These are phyloP conservation scores for Thraustochytrium sp. DNA, from an alignment of 352 stramenopile genomes.

Conservation along the genomic window DNA sequence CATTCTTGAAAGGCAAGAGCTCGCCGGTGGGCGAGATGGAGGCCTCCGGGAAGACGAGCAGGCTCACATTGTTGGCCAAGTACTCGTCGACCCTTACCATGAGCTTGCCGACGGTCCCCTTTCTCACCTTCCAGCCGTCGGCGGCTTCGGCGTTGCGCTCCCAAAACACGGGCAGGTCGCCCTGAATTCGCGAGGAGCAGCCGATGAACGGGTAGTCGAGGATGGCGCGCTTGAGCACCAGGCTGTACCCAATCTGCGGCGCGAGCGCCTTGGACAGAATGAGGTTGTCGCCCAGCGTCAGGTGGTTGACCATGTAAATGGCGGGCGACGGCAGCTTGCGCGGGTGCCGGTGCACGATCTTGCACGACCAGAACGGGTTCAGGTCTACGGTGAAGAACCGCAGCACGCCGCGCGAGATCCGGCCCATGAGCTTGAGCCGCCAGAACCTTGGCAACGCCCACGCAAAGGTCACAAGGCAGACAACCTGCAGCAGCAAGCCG, in stretches of 20 bases:
- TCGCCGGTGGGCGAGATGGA: background rate
- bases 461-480: too few species aligned
- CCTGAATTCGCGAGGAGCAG: background rate
- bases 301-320: background rate
- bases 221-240: background rate
- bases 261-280: background rate
- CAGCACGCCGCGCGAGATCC: too few species aligned
- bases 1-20: background rate
- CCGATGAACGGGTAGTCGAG: background rate
- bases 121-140: too few species aligned
- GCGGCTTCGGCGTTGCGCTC: background rate
- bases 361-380: background rate
- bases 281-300: background rate
- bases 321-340: background rate
- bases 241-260: background rate
- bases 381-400: background rate
- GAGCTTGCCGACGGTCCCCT: too few species aligned
- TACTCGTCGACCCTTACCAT: background rate
- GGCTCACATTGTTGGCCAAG: background rate
- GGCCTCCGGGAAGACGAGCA: background rate
- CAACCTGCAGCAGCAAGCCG: too few species aligned
- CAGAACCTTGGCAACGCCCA: too few species aligned
- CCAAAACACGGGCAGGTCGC: background rate
- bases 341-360: background rate
- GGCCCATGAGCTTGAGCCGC: too few species aligned